Evolutionary conservation across 2,329 filamentous ascomycete species (phyloP), one percentile per base, ranked within the genome.

Genomic region (Hypoxylon sp.): DNA sequence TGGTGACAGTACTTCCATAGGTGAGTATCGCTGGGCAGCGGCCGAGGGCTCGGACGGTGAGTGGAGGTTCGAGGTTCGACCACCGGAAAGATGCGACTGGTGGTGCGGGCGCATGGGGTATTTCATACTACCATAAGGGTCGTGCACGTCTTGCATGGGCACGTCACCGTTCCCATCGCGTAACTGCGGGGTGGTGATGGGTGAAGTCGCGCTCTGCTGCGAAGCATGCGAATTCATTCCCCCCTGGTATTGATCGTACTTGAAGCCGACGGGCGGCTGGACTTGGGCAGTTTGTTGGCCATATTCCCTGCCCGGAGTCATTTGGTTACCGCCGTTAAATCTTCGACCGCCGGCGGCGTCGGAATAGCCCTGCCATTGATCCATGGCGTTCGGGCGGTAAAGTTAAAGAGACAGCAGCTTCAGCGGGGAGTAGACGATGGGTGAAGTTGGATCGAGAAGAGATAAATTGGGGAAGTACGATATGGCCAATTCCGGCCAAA

Each of bases 21-120:
- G 96, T 51, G 95, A 98, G 82, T 98, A 98, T 78, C 95, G 90
- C 80, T 97, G 93, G 66, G 94, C 93, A 64, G 94, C 93, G 56
- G 93, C 87, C 48, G 94, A 96, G 66, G 92, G 90, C 77, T 95
- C 90, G 72, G 90, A 90, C 56, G 91, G 84, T 51, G 91, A 92
- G 79, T 95, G 91, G 74, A 94, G 89, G 69, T 88, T 93, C 67
- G 89, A 74, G 46, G 83, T 72, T 68, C 82, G 81, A 72, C 82
- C 79, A 61, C 81, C 81, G 30, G 87, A 89, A 66, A 88, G 85
- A 74, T 95, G 90, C 76, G 94, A 89, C 78, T 94, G 91, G 78
- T 94, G 92, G 80, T 89, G 89, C 48, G 93, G 89, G 73, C 93
- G 90, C 82, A 94, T 89, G 68, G 92, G 89, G 81, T 97, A 97